A percentile compares a stretch with the other conserved stretches of the same genome.
Evolutionary conservation across 164 flowering plant genomes (phyloP).

Genomic region (Berberis vulgaris): DNA sequence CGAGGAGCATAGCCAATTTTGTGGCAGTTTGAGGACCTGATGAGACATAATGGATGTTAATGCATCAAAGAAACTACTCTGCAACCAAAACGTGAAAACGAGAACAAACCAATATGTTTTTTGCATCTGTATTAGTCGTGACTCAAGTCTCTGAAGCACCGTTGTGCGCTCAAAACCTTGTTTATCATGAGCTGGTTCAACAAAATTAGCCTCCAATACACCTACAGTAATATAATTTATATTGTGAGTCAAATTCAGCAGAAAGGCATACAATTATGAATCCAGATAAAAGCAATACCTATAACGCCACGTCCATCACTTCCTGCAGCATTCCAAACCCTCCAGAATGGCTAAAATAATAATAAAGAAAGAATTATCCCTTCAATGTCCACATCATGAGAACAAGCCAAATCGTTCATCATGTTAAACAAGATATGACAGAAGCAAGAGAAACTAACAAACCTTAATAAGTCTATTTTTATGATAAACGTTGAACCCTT

Average conservation of each 20-base stretch:
- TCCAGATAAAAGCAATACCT: constrained; percentile 27
- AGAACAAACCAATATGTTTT: constrained; percentile 68
- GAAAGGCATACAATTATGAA: neutral
- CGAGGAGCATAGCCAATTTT: constrained; percentile 71
- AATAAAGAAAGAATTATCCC: neutral
- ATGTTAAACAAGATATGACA: neutral
- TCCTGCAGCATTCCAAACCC: constrained; percentile 93
- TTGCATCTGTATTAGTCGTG: constrained; percentile 60
- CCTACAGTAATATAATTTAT: constrained; percentile 27
- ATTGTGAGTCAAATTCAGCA: neutral
- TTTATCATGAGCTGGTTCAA: constrained; percentile 98
- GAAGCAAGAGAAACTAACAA: neutral
- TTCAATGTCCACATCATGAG: neutral
- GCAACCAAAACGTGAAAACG: neutral
- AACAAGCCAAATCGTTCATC: neutral
- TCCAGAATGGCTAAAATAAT: constrained; percentile 83
- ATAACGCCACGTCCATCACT: constrained; percentile 97
- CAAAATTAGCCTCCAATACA: constrained; percentile 94
- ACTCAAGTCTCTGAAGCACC: constrained; percentile 83
- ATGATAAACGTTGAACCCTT: constrained; percentile 95
- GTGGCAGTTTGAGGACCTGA: constrained; percentile 56
- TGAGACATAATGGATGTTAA: neutral
- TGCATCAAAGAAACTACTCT: neutral
- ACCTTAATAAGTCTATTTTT: constrained; percentile 95
- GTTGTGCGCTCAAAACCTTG: constrained; percentile 98